Evolutionary conservation across 305 asterid genomes (phyloP).

Genomic region (Fraxinus xanthoxyloides): DNA sequence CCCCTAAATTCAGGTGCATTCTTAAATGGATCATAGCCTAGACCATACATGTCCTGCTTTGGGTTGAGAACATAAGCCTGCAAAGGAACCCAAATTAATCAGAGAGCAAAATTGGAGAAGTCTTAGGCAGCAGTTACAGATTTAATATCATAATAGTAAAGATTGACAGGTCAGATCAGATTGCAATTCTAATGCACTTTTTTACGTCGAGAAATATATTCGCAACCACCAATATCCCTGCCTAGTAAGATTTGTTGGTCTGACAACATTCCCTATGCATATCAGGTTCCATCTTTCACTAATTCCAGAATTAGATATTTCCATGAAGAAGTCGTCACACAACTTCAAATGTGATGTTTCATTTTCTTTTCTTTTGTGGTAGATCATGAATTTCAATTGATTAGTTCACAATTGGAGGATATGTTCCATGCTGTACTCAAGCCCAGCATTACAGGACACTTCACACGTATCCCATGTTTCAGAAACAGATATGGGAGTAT

Average conservation of each 20-base stretch:
- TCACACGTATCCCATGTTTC: background rate
- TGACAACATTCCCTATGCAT: background rate
- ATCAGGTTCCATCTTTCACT: background rate
- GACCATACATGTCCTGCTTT: conserved; percentile 81
- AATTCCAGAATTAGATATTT: background rate
- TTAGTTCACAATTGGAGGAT: background rate
- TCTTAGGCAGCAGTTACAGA: conserved; percentile 7
- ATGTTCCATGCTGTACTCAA: background rate
- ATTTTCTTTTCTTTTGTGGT: background rate
- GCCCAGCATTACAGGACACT: background rate
- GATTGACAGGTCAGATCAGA: background rate
- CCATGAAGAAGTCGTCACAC: background rate
- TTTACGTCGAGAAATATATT: background rate
- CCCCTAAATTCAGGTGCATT: conserved; percentile 98
- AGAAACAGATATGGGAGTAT: background rate
- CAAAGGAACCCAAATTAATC: conserved; percentile 17
- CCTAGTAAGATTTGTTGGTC: background rate
- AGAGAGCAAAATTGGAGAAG: conserved; percentile 12
- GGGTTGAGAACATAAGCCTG: conserved; percentile 79
- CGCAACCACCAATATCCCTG: background rate
- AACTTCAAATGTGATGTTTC: background rate
- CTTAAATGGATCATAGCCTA: conserved; percentile 95
- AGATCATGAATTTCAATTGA: background rate
- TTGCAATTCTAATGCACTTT: background rate
- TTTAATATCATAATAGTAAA: background rate